Evolutionary conservation across 202 grass and related monocot species (phyloP).

Genomic region (Saccharum hybrid): DNA sequence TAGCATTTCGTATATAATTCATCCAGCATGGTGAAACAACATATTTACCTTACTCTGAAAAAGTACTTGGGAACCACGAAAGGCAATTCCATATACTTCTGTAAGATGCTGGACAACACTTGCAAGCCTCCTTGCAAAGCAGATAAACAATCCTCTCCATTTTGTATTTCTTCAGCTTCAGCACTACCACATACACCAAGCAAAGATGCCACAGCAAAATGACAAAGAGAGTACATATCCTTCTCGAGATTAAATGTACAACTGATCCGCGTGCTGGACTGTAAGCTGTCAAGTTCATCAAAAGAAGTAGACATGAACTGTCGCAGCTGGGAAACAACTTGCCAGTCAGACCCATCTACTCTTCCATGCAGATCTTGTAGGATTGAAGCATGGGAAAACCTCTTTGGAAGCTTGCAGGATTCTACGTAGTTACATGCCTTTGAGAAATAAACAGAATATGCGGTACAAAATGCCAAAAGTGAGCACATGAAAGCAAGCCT

Average conservation of each 20-base stretch:
- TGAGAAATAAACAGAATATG: constrained; percentile 60
- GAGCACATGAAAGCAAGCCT: constrained; percentile 74
- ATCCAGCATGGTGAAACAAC: constrained; percentile 23
- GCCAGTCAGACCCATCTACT: constrained; percentile 48
- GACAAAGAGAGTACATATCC: constrained; percentile 53
- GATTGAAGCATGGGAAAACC: constrained; percentile 52
- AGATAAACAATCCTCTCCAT: constrained; percentile 39
- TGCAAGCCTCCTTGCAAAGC: constrained; percentile 53
- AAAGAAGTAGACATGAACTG: constrained; percentile 52
- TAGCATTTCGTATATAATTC: constrained; percentile 21
- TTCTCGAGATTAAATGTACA: constrained; percentile 51
- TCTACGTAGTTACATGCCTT: constrained; percentile 32
- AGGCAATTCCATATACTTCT: constrained; percentile 65
- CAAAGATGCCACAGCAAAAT: constrained; percentile 64
- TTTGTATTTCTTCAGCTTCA: constrained; percentile 52
- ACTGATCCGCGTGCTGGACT: constrained; percentile 45
- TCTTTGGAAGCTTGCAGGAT: constrained; percentile 24
- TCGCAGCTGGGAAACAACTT: constrained; percentile 43
- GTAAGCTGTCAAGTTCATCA: constrained; percentile 44
- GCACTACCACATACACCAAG: constrained; percentile 37
- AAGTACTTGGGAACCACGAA: constrained; percentile 78
- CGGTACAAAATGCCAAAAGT: constrained; percentile 76
- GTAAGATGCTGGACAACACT: constrained; percentile 62
- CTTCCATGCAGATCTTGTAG: constrained; percentile 68
- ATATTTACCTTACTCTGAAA: constrained; percentile 71